Evolutionary conservation across 2,329 filamentous ascomycete species (phyloP).

Genomic region (Stachybotrys echinatus): DNA sequence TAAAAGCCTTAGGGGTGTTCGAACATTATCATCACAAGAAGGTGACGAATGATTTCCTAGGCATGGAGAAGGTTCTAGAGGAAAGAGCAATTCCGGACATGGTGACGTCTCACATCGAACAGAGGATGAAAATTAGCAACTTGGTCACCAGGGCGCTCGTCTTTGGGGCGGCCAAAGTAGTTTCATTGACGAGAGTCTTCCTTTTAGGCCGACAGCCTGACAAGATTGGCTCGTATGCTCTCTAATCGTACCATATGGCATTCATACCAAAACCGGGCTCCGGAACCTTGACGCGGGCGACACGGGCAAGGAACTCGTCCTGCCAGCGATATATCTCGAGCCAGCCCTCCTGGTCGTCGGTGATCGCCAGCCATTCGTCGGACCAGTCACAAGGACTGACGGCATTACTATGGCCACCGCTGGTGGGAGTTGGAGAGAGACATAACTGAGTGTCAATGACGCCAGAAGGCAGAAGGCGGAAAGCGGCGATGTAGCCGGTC

Average conservation of each 20-base stretch:
- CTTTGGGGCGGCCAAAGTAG: too few relatives aligned
- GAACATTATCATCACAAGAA: too few relatives aligned
- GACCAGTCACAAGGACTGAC: constrained; percentile 79
- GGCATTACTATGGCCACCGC: constrained; percentile 83
- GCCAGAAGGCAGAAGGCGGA: constrained; percentile 63
- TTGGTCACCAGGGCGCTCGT: too few relatives aligned
- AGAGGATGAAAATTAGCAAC: too few relatives aligned
- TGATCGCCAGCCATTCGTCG: constrained; percentile 86
- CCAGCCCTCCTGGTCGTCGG: constrained; percentile 82
- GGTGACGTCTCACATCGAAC: too few relatives aligned
- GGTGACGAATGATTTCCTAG: too few relatives aligned
- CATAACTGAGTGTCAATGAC: constrained; percentile 73
- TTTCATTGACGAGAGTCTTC: too few relatives aligned
- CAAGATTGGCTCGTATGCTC: neutral
- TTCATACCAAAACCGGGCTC: constrained; percentile 96
- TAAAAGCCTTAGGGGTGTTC: too few relatives aligned
- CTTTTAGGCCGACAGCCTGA: neutral
- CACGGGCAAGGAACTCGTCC: constrained; percentile 72
- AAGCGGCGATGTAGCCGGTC: constrained; percentile 79
- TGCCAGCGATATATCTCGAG: constrained; percentile 85
- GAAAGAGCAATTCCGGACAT: too few relatives aligned
- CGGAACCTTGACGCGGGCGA: constrained; percentile 70
- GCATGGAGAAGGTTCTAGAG: too few relatives aligned
- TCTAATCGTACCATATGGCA: constrained; percentile 81
- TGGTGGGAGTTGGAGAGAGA: constrained; percentile 79